phyloP scores from a whole-genome alignment of 148 eudicot species.

The Persicaria maculosa region DNA sequence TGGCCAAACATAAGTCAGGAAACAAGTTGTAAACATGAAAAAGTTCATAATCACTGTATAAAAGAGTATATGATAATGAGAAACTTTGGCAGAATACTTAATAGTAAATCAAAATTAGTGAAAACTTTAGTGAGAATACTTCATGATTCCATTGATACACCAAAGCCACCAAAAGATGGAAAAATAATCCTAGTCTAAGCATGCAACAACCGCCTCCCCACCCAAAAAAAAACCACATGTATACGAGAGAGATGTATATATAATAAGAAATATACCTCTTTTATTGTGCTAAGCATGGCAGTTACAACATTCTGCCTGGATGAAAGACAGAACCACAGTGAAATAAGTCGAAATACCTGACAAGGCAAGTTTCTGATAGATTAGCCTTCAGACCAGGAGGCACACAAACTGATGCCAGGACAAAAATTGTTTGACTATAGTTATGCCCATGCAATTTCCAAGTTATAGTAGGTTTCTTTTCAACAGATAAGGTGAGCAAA shows the following conservation, averaged over 20 bases:
- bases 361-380: conserved; percentile 13
- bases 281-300: conserved; percentile 67
- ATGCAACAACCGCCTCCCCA: no score
- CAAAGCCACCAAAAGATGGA: not conserved
- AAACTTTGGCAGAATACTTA: not conserved
- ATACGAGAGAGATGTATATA: not conserved
- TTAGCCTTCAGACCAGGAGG: conserved; percentile 4
- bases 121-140: not conserved
- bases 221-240: not conserved
- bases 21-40: not conserved
- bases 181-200: not conserved
- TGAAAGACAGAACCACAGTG: conserved; percentile 90
- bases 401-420: not conserved
- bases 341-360: conserved; percentile 98
- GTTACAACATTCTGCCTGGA: conserved; percentile 62
- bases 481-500: not conserved
- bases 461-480: not conserved
- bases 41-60: not conserved
- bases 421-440: not conserved
- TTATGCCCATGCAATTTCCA: not conserved
- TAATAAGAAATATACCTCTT: conserved; percentile 49
- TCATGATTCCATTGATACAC: not conserved
- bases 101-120: not conserved
- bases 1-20: not conserved
- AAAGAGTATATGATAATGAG: not conserved